These are phyloP conservation scores for Vinca minor DNA, from an alignment of 257 asterid species.

Conservation along the genomic window DNA sequence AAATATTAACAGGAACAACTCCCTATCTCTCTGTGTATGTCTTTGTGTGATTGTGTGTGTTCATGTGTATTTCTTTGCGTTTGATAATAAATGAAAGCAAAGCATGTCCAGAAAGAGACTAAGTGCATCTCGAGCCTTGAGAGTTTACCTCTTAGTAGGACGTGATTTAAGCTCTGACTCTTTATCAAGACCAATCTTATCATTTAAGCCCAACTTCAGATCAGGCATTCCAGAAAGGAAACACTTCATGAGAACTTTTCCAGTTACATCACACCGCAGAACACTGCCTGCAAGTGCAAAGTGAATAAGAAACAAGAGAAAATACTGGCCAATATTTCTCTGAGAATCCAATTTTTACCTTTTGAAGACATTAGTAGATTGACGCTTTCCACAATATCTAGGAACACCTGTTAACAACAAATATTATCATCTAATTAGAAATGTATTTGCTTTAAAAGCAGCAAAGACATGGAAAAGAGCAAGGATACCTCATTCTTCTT, in stretches of 20 bases:
- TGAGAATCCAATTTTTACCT: conserved; percentile 33
- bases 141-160: conserved; percentile 77
- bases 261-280: conserved; percentile 94
- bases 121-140: neutral
- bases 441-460: neutral
- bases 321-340: conserved; percentile 1
- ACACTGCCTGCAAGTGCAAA: conserved; percentile 66
- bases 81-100: neutral
- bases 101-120: neutral
- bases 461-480: neutral
- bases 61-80: neutral
- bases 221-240: conserved; percentile 99
- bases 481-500: conserved; percentile 89
- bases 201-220: conserved; percentile 95
- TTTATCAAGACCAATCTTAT: conserved; percentile 97
- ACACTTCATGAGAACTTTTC: conserved; percentile 95
- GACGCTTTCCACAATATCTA: conserved; percentile 98
- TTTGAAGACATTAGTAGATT: conserved; percentile 98
- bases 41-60: neutral
- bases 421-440: conserved; percentile 10
- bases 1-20: neutral
- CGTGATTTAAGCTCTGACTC: conserved; percentile 97
- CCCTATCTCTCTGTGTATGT: neutral
- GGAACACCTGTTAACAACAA: conserved; percentile 58
- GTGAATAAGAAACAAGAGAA: conserved; percentile 14